Percentiles rank a stretch among this genome's conserved stretches.
phyloP scores from a whole-genome alignment of 2,329 filamentous ascomycete species.

The Byssochlamys sp. region DNA sequence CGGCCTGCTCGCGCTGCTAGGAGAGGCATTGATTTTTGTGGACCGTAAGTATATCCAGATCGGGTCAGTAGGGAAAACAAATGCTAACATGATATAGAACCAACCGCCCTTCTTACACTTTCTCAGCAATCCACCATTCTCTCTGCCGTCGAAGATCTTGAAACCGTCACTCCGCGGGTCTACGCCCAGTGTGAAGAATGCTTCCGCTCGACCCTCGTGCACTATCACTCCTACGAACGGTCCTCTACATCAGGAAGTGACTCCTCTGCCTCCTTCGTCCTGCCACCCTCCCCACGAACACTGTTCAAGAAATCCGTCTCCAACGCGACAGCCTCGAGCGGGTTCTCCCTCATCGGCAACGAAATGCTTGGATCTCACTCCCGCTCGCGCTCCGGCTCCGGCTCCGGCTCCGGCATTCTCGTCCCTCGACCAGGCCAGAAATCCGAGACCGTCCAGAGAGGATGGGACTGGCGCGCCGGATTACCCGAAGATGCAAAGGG shows the following conservation, averaged over 20 bases:
- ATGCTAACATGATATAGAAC: conserved; percentile 30
- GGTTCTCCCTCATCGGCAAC: conserved; percentile 63
- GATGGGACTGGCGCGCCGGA: conserved; percentile 63
- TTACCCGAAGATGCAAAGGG: conserved; percentile 51
- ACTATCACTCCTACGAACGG: conserved; percentile 50
- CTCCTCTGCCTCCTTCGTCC: conserved; percentile 10
- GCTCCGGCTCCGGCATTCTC: conserved; percentile 39
- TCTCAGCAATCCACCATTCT: conserved; percentile 66
- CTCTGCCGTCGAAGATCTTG: conserved; percentile 67
- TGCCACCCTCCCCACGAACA: conserved; percentile 50
- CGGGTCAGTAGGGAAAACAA: neutral
- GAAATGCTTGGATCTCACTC: conserved; percentile 52
- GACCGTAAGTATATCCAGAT: conserved; percentile 38
- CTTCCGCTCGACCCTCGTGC: conserved; percentile 63
- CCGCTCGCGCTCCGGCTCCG: conserved; percentile 25
- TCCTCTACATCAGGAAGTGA: conserved; percentile 5
- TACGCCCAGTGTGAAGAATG: conserved; percentile 69
- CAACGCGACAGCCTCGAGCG: conserved; percentile 45
- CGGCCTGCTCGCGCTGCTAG: conserved; percentile 70
- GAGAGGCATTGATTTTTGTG: conserved; percentile 71
- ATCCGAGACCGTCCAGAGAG: conserved; percentile 36
- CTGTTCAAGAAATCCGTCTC: conserved; percentile 57
- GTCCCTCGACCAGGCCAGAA: conserved; percentile 21
- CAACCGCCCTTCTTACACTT: conserved; percentile 53
- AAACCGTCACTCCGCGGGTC: conserved; percentile 64